Base-by-base conservation (phyloP, 805 yeast species). In the Yueomyces sinensis region DNA sequence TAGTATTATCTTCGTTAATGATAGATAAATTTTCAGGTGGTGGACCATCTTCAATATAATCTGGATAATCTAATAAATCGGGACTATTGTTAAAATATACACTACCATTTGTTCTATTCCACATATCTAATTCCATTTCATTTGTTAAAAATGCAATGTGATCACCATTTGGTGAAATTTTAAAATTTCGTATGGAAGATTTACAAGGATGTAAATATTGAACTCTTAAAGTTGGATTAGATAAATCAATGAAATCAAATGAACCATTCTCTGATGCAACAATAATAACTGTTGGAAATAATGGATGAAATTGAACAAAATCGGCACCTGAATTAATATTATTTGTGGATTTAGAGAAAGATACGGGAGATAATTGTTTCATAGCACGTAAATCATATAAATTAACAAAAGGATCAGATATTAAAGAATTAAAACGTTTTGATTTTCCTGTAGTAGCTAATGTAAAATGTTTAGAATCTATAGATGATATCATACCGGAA, bases 401-500 rank as follows among this genome's bases (percentile, higher is more conserved):
- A 43, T 77, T 77, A 16, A 89, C 86, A 41, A 89, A 66, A 0
- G 94, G 89, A 50, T 91, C 97, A 7, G 74, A 65, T 15, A 68
- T 56, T 36, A 64, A 64, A 6, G 66, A 63, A 32, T 76, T 74
- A 33, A 74, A 71, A 32, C 84, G 70, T 17, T 74, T 59, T 0
- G 87, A 73, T 42, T 74, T 76, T 16, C 96, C 96, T 37, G 94
- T 83, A 0, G 94, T 79, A 14, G 83, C 74, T 30, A 82, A 62
- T 23, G 72, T 72, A 38, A 70, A 68, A 16, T 80, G 87, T 44
- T 69, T 67, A 16, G 76, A 66, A 44, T 74, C 82, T 51, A 82
- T 62, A 34, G 75, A 76, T 1, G 83, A 68, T 15, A 82, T 57
- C 1, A 74, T 61, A 2, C 77, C 72, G 20, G 74, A 68, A 51